Evolutionary conservation across 1,284 basidiomycete genomes (phyloP).

Genomic region (Apiotrichum gamsii): DNA sequence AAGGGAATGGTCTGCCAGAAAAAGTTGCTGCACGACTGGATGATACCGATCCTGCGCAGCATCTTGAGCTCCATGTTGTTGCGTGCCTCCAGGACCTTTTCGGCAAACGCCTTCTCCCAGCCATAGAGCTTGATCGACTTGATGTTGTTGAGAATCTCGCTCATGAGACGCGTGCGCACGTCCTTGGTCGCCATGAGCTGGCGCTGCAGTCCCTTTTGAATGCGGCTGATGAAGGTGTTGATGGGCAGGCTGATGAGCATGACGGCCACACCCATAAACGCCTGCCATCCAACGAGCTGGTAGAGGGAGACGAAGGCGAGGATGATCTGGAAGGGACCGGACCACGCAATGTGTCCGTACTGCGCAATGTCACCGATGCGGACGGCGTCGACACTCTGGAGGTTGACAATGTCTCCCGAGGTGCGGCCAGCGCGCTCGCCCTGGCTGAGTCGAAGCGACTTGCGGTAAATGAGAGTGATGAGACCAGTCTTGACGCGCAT

Average conservation of each 20-base stretch:
- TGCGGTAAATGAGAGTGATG: constrained; percentile 76
- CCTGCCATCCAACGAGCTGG: constrained; percentile 81
- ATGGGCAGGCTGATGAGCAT: constrained; percentile 75
- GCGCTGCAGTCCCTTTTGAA: constrained; percentile 74
- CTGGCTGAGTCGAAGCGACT: constrained; percentile 76
- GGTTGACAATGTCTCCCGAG: constrained; percentile 87
- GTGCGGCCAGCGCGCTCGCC: constrained; percentile 67
- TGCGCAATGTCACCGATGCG: constrained; percentile 81
- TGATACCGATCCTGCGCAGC: constrained; percentile 72
- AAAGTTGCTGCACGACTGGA: constrained; percentile 47
- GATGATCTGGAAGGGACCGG: constrained; percentile 57
- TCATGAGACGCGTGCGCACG: constrained; percentile 52
- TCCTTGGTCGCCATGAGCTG: constrained; percentile 85
- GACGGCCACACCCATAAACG: constrained; percentile 84
- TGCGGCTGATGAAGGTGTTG: constrained; percentile 68
- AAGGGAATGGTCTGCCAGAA: constrained; percentile 47
- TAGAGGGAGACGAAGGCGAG: constrained; percentile 87
- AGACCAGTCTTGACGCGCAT: constrained; percentile 88
- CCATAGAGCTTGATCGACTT: constrained; percentile 59
- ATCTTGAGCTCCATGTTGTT: constrained; percentile 79
- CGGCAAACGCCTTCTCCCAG: constrained; percentile 75
- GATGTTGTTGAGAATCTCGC: constrained; percentile 72
- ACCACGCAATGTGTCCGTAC: constrained; percentile 56
- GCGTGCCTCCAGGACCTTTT: constrained; percentile 64
- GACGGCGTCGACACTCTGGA: constrained; percentile 77